These are phyloP conservation scores for Lotmaria passim DNA, from an alignment of 208 protist species.

Conservation along the genomic window DNA sequence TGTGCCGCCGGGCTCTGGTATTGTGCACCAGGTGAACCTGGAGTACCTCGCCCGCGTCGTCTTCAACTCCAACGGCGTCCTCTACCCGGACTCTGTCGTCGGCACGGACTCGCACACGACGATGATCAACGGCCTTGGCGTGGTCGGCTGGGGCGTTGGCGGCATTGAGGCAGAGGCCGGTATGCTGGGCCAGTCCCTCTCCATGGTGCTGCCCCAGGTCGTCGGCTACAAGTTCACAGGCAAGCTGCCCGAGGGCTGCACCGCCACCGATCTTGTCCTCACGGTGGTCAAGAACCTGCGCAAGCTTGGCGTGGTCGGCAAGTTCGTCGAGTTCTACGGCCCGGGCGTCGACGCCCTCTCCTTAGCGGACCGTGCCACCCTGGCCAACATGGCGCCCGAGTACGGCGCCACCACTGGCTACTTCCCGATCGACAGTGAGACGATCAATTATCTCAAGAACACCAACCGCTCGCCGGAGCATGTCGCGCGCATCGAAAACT, in stretches of 20 bases:
- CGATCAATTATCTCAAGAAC: constrained; percentile 92
- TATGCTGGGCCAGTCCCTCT: constrained; percentile 96
- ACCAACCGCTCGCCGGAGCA: constrained; percentile 86
- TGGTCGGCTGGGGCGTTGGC: constrained; percentile 96
- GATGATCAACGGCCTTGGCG: constrained; percentile 97
- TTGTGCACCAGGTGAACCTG: constrained; percentile 98
- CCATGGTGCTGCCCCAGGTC: constrained; percentile 95
- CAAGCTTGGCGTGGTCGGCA: constrained; percentile 95
- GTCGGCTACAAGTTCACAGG: constrained; percentile 96
- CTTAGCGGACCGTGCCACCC: constrained; percentile 94
- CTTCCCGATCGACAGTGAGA: constrained; percentile 96
- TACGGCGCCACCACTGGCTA: constrained; percentile 96
- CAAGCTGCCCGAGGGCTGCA: constrained; percentile 89
- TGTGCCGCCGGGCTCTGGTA: constrained; percentile 96
- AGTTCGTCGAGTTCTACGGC: constrained; percentile 98
- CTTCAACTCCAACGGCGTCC: constrained; percentile 89
- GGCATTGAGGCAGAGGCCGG: constrained; percentile 97
- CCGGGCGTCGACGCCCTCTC: constrained; percentile 90
- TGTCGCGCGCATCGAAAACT: constrained; percentile 90
- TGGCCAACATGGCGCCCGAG: constrained; percentile 98
- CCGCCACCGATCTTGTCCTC: constrained; percentile 97
- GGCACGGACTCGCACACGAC: constrained; percentile 97
- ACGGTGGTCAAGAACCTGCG: constrained; percentile 93
- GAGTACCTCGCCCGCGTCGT: constrained; percentile 96
- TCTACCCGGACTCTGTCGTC: constrained; percentile 97